A percentile compares a stretch with the other conserved stretches of the same genome.
Evolutionary conservation across 2,329 filamentous ascomycete species (phyloP).

Genomic region (Albifimbria verrucaria): DNA sequence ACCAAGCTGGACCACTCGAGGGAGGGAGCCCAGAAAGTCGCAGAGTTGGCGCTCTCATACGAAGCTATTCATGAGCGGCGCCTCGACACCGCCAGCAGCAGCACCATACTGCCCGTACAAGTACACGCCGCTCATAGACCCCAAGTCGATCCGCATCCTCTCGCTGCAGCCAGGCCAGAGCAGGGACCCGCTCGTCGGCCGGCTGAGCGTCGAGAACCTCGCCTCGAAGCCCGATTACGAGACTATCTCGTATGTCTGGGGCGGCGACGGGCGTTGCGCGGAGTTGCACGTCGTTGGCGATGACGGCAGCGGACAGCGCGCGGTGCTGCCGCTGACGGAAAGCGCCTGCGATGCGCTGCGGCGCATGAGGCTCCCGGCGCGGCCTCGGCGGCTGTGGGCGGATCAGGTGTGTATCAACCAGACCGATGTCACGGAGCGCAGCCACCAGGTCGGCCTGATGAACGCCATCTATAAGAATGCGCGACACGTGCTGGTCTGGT

Average conservation of each 20-base stretch:
- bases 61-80: not conserved
- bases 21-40: too few relatives aligned
- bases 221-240: slow-evolving; percentile 23
- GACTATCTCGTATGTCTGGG: slow-evolving; percentile 34
- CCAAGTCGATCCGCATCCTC: slow-evolving; percentile 26
- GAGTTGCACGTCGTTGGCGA: slow-evolving; percentile 21
- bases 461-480: slow-evolving; percentile 32
- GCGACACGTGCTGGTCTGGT: slow-evolving; percentile 30
- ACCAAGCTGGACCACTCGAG: too few relatives aligned
- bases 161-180: slow-evolving; percentile 25
- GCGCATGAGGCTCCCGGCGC: slow-evolving; percentile 21
- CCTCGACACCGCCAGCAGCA: not conserved
- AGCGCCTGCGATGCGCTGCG: slow-evolving; percentile 27
- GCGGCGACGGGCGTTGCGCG: slow-evolving; percentile 16
- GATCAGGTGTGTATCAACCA: slow-evolving; percentile 41
- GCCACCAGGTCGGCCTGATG: slow-evolving; percentile 35
- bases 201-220: slow-evolving; percentile 20
- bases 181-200: slow-evolving; percentile 23
- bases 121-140: slow-evolving; percentile 18
- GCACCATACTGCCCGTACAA: slow-evolving; percentile 8
- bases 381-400: slow-evolving; percentile 30
- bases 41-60: not conserved
- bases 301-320: too few relatives aligned
- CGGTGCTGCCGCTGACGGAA: slow-evolving; percentile 21
- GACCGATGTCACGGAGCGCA: slow-evolving; percentile 29